Evolutionary conservation across 116 monocot genomes (phyloP).

Genomic region (Dioscorea cayenensis): DNA sequence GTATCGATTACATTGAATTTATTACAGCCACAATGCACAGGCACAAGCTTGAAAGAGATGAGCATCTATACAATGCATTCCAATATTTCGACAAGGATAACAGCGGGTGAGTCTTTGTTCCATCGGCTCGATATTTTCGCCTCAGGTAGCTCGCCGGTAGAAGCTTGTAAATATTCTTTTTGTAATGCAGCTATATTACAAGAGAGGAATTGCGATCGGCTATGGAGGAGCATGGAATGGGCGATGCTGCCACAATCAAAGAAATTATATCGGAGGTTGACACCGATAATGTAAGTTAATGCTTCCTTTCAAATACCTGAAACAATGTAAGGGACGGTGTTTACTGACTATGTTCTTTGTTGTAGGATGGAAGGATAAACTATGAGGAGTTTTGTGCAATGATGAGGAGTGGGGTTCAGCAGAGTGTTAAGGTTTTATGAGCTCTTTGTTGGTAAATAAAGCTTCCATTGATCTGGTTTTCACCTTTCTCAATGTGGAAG

Average conservation of each 20-base stretch:
- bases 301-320: not conserved
- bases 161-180: not conserved
- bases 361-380: slow-evolving; percentile 83
- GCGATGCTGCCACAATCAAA: slow-evolving; percentile 63
- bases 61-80: slow-evolving; percentile 62
- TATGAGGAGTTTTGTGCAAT: slow-evolving; percentile 77
- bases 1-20: slow-evolving; percentile 74
- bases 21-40: slow-evolving; percentile 77
- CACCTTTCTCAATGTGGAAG: no score
- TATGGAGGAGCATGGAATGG: slow-evolving; percentile 69
- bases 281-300: slow-evolving; percentile 62
- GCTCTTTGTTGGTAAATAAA: not conserved
- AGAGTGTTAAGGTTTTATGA: slow-evolving; percentile 19
- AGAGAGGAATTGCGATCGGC: slow-evolving; percentile 79
- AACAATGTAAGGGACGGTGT: not conserved
- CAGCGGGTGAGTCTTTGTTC: slow-evolving; percentile 44
- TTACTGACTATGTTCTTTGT: not conserved
- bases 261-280: slow-evolving; percentile 96
- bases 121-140: not conserved
- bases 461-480: no score
- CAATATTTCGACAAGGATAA: slow-evolving; percentile 68
- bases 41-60: slow-evolving; percentile 73
- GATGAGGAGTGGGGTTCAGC: slow-evolving; percentile 56
- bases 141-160: not conserved
- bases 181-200: slow-evolving; percentile 54